Evolutionary conservation across 208 protist species (phyloP).

Genomic region (Naegleria lovaniensis): DNA sequence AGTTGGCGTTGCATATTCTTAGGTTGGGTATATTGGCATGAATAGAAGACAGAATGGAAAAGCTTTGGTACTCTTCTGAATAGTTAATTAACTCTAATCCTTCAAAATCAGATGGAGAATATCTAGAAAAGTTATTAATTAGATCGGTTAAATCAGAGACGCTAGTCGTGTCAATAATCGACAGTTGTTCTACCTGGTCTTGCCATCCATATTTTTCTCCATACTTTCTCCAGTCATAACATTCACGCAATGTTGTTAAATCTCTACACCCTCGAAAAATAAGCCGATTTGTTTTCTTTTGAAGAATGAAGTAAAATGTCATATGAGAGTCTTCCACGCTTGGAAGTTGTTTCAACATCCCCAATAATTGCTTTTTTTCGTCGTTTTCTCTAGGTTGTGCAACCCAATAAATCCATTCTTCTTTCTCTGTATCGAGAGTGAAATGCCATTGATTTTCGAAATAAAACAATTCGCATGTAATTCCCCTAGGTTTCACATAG

Average conservation of each 20-base stretch:
- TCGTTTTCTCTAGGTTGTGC: not conserved
- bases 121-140: not conserved
- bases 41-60: not conserved
- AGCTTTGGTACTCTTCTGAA: not conserved
- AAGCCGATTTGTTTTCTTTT: not conserved
- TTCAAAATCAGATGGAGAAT: not conserved
- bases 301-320: not conserved
- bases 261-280: not conserved
- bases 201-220: not conserved
- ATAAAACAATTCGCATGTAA: not conserved
- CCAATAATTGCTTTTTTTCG: not conserved
- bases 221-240: not conserved
- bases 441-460: not conserved
- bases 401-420: not conserved
- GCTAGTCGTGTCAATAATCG: not conserved
- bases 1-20: not conserved
- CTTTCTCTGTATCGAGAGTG: not conserved
- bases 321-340: not conserved
- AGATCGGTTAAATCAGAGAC: not conserved
- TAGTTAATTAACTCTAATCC: not conserved
- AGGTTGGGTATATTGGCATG: not conserved
- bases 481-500: not conserved
- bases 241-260: not conserved
- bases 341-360: not conserved
- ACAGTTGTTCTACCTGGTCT: not conserved